Percentiles rank a stretch among this genome's conserved stretches.
Conservation (phyloP, 306 rosid species). For the Vicia faba region DNA sequence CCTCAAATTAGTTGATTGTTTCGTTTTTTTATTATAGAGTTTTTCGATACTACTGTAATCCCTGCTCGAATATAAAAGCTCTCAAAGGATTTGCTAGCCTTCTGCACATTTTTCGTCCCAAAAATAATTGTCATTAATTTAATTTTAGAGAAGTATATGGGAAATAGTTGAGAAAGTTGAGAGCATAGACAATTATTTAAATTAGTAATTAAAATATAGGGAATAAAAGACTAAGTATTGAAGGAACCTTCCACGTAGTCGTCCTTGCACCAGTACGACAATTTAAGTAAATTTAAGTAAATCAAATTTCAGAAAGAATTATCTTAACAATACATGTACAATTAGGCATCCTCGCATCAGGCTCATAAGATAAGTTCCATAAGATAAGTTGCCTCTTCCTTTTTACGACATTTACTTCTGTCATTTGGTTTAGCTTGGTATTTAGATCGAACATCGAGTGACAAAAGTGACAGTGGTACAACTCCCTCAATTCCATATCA, state of each 20-base stretch:
- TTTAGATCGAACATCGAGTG: conserved; percentile 77
- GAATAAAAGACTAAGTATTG: too few relatives aligned
- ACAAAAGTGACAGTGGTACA: conserved; percentile 86
- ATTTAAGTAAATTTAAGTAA: too few relatives aligned
- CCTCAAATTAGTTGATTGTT: conserved; percentile 46
- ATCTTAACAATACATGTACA: too few relatives aligned
- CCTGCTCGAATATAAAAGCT: conserved; percentile 58
- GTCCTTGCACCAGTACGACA: too few relatives aligned
- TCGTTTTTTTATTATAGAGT: conserved; percentile 39
- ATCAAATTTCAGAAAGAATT: too few relatives aligned
- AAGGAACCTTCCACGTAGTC: too few relatives aligned
- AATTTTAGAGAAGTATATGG: not conserved
- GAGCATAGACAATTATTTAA: too few relatives aligned
- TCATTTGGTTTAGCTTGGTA: conserved; percentile 85
- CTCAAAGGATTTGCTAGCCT: conserved; percentile 46
- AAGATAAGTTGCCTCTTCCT: conserved; percentile 85
- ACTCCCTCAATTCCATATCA: conserved; percentile 89
- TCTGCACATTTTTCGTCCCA: conserved; percentile 50
- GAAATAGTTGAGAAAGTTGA: not conserved
- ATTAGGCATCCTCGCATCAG: too few relatives aligned
- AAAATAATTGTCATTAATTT: conserved; percentile 23
- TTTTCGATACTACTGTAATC: conserved; percentile 44
- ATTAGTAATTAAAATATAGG: too few relatives aligned
- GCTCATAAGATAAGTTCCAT: too few relatives aligned
- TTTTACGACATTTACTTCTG: conserved; percentile 77